Conservation (phyloP, 345 rosid genomes). For the Moricandia moricandioides region DNA sequence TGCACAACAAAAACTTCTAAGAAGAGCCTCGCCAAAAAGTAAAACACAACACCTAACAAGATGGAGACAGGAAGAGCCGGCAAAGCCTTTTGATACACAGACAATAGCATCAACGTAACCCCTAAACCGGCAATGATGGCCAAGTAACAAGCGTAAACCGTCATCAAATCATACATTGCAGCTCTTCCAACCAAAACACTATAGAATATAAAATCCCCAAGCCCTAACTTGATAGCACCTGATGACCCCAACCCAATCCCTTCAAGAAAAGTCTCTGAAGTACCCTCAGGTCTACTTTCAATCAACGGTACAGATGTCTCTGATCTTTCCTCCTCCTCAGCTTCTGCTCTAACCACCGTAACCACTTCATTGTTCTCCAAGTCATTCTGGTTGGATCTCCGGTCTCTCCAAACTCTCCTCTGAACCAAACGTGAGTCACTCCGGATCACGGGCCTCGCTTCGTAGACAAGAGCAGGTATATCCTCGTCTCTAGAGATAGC, state of each 20-base stretch:
- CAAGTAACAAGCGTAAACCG: constrained; percentile 87
- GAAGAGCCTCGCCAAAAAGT: constrained; percentile 62
- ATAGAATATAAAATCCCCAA: constrained; percentile 94
- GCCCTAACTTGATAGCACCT: constrained; percentile 88
- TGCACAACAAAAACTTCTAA: constrained; percentile 74
- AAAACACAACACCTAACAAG: constrained; percentile 74
- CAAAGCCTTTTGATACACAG: constrained; percentile 82
- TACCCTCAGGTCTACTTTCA: constrained; percentile 38
- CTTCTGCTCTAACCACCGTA: constrained; percentile 38
- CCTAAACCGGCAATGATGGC: constrained; percentile 93
- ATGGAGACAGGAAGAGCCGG: constrained; percentile 93
- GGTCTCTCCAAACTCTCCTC: constrained; percentile 80
- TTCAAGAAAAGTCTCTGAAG: constrained; percentile 58
- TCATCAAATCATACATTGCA: constrained; percentile 93
- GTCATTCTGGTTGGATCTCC: constrained; percentile 31
- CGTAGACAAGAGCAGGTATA: constrained; percentile 90
- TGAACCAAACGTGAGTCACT: constrained; percentile 44
- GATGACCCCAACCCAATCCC: constrained; percentile 87
- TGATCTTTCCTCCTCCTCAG: constrained; percentile 42
- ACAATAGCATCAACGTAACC: constrained; percentile 75
- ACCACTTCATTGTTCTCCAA: constrained; percentile 18
- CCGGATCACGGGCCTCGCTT: constrained; percentile 70
- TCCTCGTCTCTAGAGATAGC: constrained; percentile 96
- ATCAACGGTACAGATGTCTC: constrained; percentile 68
- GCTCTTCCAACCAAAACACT: constrained; percentile 94